These are phyloP conservation scores for Syzygium aromaticum DNA, from an alignment of 345 rosid genomes.

Conservation along the genomic window DNA sequence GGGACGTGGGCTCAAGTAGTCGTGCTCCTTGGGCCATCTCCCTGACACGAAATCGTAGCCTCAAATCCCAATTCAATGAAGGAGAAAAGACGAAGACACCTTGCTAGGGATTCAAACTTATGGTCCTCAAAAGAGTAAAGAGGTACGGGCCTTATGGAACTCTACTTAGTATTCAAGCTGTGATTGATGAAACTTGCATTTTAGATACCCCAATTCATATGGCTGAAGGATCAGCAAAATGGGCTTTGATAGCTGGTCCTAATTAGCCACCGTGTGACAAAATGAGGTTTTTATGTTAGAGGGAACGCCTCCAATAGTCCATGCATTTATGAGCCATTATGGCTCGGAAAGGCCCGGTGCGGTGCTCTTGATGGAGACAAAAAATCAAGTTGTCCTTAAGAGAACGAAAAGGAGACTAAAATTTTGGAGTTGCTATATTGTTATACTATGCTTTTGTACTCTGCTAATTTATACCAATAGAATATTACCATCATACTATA, in stretches of 20 bases:
- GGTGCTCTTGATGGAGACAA: neutral
- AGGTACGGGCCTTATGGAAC: too few species aligned
- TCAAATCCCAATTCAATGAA: too few species aligned
- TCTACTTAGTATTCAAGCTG: too few species aligned
- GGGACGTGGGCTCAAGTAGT: neutral
- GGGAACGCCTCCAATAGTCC: neutral
- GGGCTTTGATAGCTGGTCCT: neutral
- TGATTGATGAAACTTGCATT: too few species aligned
- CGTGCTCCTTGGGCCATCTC: too few species aligned
- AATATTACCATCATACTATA: neutral
- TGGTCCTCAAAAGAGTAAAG: too few species aligned
- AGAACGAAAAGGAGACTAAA: neutral
- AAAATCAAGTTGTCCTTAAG: neutral
- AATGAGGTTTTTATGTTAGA: neutral
- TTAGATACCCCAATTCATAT: too few species aligned
- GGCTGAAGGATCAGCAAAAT: neutral
- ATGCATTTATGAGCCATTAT: neutral
- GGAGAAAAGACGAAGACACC: too few species aligned
- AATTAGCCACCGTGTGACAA: accelerated
- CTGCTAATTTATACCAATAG: neutral
- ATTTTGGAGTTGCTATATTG: neutral
- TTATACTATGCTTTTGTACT: neutral
- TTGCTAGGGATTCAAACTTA: too few species aligned
- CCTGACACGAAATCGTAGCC: too few species aligned
- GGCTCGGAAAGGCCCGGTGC: neutral